Evolutionary conservation across 331 rosid genomes (phyloP).

Genomic region (Cydonia oblonga): DNA sequence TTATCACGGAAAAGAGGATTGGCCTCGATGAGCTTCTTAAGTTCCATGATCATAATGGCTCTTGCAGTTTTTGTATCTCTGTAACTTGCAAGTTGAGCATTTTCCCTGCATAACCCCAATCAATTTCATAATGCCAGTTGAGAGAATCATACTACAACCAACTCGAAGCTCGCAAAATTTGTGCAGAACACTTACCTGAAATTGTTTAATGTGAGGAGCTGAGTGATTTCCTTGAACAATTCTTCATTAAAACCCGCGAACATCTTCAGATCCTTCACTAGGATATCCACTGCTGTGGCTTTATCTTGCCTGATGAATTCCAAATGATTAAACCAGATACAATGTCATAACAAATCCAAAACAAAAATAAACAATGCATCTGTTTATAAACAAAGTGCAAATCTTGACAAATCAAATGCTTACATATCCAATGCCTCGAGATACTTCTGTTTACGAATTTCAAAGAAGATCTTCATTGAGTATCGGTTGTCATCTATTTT

Average conservation of each 20-base stretch:
- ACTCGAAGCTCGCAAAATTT: not conserved
- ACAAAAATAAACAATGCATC: not conserved
- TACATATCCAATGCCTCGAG: conserved; percentile 87
- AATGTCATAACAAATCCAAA: conserved; percentile 2
- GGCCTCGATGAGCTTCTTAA: conserved; percentile 81
- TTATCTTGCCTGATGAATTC: conserved; percentile 52
- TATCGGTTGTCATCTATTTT: conserved; percentile 77
- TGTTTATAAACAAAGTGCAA: not conserved
- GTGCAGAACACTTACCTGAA: conserved; percentile 46
- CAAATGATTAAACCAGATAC: not conserved
- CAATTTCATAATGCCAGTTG: not conserved
- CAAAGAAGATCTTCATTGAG: conserved; percentile 93
- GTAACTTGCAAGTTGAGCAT: conserved; percentile 65
- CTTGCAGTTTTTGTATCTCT: conserved; percentile 76
- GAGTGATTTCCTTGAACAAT: conserved; percentile 83
- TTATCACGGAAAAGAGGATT: conserved; percentile 77
- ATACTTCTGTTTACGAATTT: conserved; percentile 91
- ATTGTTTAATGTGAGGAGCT: conserved; percentile 78
- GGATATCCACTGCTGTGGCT: conserved; percentile 72
- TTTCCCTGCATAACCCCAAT: conserved; percentile 43
- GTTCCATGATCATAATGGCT: conserved; percentile 74
- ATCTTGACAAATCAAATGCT: conserved; percentile 16
- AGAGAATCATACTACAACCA: not conserved
- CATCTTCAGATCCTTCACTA: conserved; percentile 82
- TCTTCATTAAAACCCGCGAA: conserved; percentile 68